Conservation (phyloP, 2,329 filamentous ascomycete genomes). For the Diplocarpon rosae region DNA sequence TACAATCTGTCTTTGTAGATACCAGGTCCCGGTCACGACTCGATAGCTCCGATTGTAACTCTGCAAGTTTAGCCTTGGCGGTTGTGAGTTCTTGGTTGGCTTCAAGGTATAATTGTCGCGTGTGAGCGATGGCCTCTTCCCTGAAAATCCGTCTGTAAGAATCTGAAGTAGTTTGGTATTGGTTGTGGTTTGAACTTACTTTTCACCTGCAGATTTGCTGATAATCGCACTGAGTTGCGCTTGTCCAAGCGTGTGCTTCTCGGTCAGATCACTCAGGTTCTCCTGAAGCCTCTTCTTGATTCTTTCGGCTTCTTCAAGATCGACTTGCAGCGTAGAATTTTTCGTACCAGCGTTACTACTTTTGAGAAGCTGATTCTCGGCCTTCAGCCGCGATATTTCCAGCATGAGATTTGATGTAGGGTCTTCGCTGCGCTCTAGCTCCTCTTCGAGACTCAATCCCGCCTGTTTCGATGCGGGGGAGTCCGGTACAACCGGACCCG, state of each 20-base stretch:
- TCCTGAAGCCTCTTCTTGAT: slow-evolving; percentile 41
- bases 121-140: slow-evolving; percentile 40
- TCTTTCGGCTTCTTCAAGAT: slow-evolving; percentile 43
- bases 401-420: slow-evolving; percentile 36
- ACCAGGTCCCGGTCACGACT: slow-evolving; percentile 46
- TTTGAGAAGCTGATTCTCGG: slow-evolving; percentile 49
- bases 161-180: slow-evolving; percentile 26
- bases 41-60: slow-evolving; percentile 33
- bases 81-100: slow-evolving; percentile 37
- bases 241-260: slow-evolving; percentile 45
- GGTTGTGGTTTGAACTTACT: slow-evolving; percentile 36
- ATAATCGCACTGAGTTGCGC: slow-evolving; percentile 46
- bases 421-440: slow-evolving; percentile 35
- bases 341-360: slow-evolving; percentile 43
- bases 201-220: slow-evolving; percentile 40
- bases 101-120: slow-evolving; percentile 38
- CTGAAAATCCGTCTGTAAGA: slow-evolving; percentile 38
- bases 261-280: slow-evolving; percentile 44
- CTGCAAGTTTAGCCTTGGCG: slow-evolving; percentile 36
- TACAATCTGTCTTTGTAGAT: slow-evolving; percentile 40
- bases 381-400: slow-evolving; percentile 46
- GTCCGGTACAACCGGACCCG: slow-evolving; percentile 11
- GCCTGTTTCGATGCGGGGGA: slow-evolving; percentile 9
- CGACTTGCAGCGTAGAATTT: slow-evolving; percentile 41
- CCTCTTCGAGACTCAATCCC: slow-evolving; percentile 44